Percentiles rank a stretch among this genome's conserved stretches.
Conservation (phyloP, 306 rosid species). For the Citrullus colocynthis region DNA sequence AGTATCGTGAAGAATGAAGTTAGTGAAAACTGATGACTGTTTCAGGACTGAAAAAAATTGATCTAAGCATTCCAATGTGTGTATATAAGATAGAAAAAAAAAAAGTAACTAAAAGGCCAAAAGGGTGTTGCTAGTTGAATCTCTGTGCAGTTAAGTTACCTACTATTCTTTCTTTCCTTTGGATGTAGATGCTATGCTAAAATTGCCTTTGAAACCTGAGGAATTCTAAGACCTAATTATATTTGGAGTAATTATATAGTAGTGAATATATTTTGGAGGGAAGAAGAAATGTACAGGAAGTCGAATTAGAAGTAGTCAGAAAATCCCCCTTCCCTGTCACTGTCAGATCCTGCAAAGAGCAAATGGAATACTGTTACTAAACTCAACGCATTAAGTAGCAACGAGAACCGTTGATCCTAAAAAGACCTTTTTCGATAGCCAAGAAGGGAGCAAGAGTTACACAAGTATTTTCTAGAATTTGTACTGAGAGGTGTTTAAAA, state of each 20-base stretch:
- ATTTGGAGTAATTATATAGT: not conserved
- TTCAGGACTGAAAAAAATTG: not conserved
- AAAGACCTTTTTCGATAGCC: not conserved
- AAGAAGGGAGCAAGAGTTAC: not conserved
- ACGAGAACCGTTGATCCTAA: not conserved
- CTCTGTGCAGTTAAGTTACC: not conserved
- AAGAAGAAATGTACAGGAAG: constrained; percentile 21
- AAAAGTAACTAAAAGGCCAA: not conserved
- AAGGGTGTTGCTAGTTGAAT: not conserved
- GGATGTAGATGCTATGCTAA: not conserved
- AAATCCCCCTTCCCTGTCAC: constrained; percentile 62
- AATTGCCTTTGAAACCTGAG: not conserved
- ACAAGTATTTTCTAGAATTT: not conserved
- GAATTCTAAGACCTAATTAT: constrained; percentile 12
- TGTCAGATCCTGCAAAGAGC: constrained; percentile 61
- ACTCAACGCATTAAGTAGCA: not conserved
- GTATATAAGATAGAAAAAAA: not conserved
- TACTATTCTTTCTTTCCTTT: not conserved
- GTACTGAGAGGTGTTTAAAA: not conserved
- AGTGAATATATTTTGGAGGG: constrained; percentile 10
- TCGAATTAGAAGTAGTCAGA: constrained; percentile 72
- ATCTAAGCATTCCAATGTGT: not conserved
- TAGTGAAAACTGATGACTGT: not conserved
- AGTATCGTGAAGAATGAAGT: not conserved
- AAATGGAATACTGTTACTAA: constrained; percentile 5